Evolutionary conservation across 1,284 basidiomycete species (phyloP), one percentile per base, ranked within the genome.

Genomic region (Irpex lacteus): DNA sequence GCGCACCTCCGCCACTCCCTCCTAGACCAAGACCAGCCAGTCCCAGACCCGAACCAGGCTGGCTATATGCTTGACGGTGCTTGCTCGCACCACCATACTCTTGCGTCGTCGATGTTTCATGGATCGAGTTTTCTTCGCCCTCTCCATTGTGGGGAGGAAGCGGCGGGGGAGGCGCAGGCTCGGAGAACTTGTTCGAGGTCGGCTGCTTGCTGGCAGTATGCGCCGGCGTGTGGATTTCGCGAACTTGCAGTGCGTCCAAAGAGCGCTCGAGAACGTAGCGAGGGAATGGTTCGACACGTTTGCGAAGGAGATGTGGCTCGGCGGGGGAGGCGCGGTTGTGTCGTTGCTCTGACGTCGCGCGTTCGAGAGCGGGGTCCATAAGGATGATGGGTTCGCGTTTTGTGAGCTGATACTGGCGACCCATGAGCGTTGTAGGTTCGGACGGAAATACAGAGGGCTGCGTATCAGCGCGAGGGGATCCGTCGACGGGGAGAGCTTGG

Each of bases 401-500:
- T 49, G 54, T 50, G 47, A 63, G 38, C 21, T 60, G 62, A 56
- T 68, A 68, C 19, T 66, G 65, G 47, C 66, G 59, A 5, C 67
- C 67, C 11, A 67, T 62, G 15, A 68, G 59, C n/a, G 64, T 63
- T 2, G 57, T 44, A 5, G 67, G 67, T 26, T 65, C 62, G 18
- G 61, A 38, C 21, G 44, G 4, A n/a, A 37, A 34, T 21, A 56
- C 7, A 19, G 44, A 13, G 18, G 38, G 59, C 7, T 34, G 15
- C 19, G 60, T 19, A 44, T 34, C 15, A 7, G 50, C 55, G 13
- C 18, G 21, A 37, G 60, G 38, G 44, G 34, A 18, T 5, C 15
- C 34, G 32, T 57, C n/a, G 7, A 36, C 18, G n/a, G 65, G 66
- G 26, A 57, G 62, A 4, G 63, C 61, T 9, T 64, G 62, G 7